phyloP scores from a whole-genome alignment of 1,284 basidiomycete species.

The Leccinum solheimii region DNA sequence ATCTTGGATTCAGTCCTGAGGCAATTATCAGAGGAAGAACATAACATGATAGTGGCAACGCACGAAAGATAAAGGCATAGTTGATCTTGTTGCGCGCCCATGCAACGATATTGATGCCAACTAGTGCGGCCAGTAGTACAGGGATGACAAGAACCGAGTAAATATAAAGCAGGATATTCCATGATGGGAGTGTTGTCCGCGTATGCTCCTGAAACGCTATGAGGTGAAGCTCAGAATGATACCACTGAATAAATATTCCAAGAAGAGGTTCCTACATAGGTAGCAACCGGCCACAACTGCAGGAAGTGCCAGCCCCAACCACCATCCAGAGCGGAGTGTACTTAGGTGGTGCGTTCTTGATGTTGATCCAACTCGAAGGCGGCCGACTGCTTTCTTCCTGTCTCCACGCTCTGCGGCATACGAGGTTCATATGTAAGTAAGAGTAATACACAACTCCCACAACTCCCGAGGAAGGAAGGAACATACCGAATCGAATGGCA shows the following conservation, averaged over 20 bases:
- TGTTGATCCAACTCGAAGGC: constrained; percentile 59
- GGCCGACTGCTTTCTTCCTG: constrained; percentile 73
- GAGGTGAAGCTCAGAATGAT: constrained; percentile 3
- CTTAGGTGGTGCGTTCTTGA: constrained; percentile 75
- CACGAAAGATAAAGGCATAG: constrained; percentile 89
- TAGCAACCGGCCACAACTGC: constrained; percentile 70
- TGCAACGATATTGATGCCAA: constrained; percentile 79
- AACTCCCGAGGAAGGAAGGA: background rate
- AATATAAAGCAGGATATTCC: constrained; percentile 76
- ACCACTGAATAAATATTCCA: background rate
- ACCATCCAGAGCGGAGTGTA: constrained; percentile 74
- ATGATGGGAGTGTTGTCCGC: constrained; percentile 62
- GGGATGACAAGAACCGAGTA: constrained; percentile 81
- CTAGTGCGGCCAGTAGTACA: constrained; percentile 73
- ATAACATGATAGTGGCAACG: constrained; percentile 16
- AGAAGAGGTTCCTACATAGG: constrained; percentile 49
- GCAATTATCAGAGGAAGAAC: background rate
- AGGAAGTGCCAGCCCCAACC: constrained; percentile 79
- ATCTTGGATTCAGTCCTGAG: constrained; percentile 74
- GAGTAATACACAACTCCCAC: background rate
- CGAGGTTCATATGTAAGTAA: background rate
- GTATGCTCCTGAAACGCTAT: constrained; percentile 64
- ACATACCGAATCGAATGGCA: constrained; percentile 72
- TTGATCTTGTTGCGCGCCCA: constrained; percentile 83
- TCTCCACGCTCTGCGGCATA: constrained; percentile 72